These are phyloP conservation scores for Lagenaria siceraria DNA, from an alignment of 306 rosid genomes.

Conservation along the genomic window DNA sequence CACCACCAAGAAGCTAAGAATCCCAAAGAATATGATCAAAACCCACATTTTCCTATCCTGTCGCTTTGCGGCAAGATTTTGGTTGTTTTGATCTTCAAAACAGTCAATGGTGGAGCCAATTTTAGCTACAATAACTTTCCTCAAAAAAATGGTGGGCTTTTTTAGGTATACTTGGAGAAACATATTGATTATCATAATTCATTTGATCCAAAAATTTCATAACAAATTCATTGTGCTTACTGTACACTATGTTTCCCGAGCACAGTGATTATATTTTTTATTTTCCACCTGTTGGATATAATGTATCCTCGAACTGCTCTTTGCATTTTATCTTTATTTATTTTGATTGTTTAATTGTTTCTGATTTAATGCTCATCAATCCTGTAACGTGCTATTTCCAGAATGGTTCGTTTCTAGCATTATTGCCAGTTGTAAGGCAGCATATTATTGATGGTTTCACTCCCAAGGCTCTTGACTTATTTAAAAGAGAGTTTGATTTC, in stretches of 20 bases:
- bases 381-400: slow-evolving; percentile 29
- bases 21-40: too few relatives aligned
- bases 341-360: background rate
- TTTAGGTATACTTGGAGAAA: background rate
- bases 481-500: slow-evolving; percentile 85
- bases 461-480: slow-evolving; percentile 66
- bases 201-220: background rate
- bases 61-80: too few relatives aligned
- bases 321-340: background rate
- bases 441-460: slow-evolving; percentile 67
- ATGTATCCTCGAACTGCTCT: background rate
- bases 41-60: background rate
- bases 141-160: background rate
- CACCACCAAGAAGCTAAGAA: too few relatives aligned
- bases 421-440: slow-evolving; percentile 73
- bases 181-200: background rate
- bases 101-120: background rate
- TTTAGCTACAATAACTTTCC: background rate
- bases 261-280: background rate
- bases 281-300: background rate
- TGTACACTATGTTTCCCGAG: background rate
- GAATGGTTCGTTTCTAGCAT: slow-evolving; percentile 65
- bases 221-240: background rate
- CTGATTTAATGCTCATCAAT: slow-evolving; percentile 1
- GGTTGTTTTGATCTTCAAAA: background rate